These are phyloP conservation scores for Metschnikowia hibisci DNA, from an alignment of 805 yeast species.

Conservation along the genomic window DNA sequence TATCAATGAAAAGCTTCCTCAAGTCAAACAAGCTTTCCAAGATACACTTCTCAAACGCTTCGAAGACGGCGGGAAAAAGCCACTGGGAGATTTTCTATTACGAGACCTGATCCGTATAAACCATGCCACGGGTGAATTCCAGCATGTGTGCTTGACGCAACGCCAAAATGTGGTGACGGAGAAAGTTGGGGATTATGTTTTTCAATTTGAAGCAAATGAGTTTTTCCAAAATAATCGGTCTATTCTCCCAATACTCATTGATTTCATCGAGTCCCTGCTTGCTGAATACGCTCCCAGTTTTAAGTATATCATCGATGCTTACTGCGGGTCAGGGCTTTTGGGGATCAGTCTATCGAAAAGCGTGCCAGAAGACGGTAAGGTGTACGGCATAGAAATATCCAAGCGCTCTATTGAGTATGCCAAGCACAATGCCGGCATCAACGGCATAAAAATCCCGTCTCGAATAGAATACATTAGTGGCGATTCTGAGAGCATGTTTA, in stretches of 20 bases:
- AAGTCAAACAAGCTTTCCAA: slow-evolving; percentile 13
- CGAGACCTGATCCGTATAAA: slow-evolving; percentile 33
- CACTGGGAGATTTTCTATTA: slow-evolving; percentile 21
- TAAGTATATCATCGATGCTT: slow-evolving; percentile 37
- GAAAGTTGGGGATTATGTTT: slow-evolving; percentile 31
- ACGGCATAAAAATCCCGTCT: slow-evolving; percentile 29
- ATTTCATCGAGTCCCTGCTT: slow-evolving; percentile 23
- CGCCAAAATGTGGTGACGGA: slow-evolving; percentile 31
- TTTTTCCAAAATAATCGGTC: slow-evolving; percentile 46
- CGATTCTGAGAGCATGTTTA: slow-evolving; percentile 35
- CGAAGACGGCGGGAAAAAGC: slow-evolving; percentile 1
- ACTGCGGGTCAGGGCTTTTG: slow-evolving; percentile 46
- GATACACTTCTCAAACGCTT: slow-evolving; percentile 8
- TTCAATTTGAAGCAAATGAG: slow-evolving; percentile 36
- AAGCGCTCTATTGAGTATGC: slow-evolving; percentile 32
- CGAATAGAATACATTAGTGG: slow-evolving; percentile 35
- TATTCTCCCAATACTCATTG: slow-evolving; percentile 34
- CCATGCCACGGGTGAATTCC: slow-evolving; percentile 28
- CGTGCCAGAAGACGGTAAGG: slow-evolving; percentile 29
- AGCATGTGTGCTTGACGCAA: slow-evolving; percentile 24
- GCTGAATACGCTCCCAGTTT: slow-evolving; percentile 12
- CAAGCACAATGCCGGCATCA: slow-evolving; percentile 35
- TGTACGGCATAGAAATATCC: slow-evolving; percentile 42
- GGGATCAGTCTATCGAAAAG: slow-evolving; percentile 34
- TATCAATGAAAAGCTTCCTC: slow-evolving; percentile 26